Conservation (phyloP, 1,139 yeast genomes). For the Geotrichum reessii region DNA sequence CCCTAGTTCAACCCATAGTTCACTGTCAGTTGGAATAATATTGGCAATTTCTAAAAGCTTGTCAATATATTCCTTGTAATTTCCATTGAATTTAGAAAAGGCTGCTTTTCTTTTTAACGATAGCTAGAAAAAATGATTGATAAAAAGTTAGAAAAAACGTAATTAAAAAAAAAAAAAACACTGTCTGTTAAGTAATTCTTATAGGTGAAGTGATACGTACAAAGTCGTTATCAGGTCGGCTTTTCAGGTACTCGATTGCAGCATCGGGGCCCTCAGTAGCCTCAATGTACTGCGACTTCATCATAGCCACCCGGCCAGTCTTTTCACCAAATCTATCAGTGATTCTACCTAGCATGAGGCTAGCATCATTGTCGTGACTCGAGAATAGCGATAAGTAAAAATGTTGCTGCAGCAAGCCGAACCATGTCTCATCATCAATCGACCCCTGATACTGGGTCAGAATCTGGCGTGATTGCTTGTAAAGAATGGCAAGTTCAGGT, state of each 20-base stretch:
- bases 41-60: conserved; percentile 48
- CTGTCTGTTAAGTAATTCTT: not conserved
- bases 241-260: conserved; percentile 37
- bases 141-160: not conserved
- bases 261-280: conserved; percentile 47
- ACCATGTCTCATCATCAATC: conserved; percentile 48
- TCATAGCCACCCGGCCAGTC: conserved; percentile 53
- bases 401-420: conserved; percentile 61
- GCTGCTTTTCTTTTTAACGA: conserved; percentile 38
- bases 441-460: conserved; percentile 34
- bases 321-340: conserved; percentile 55
- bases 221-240: conserved; percentile 35
- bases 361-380: conserved; percentile 68
- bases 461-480: conserved; percentile 31
- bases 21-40: conserved; percentile 63
- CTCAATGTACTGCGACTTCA: conserved; percentile 54
- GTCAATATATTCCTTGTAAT: conserved; percentile 42
- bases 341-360: conserved; percentile 54
- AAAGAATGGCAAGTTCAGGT: conserved; percentile 28
- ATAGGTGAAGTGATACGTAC: conserved; percentile 11
- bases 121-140: conserved; percentile 7
- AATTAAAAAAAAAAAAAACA: not conserved
- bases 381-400: conserved; percentile 61
- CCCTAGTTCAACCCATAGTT: conserved; percentile 73
- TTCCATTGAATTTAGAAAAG: conserved; percentile 31